Conservation (phyloP, 441 rosid species). For the Euphorbia celastroides region DNA sequence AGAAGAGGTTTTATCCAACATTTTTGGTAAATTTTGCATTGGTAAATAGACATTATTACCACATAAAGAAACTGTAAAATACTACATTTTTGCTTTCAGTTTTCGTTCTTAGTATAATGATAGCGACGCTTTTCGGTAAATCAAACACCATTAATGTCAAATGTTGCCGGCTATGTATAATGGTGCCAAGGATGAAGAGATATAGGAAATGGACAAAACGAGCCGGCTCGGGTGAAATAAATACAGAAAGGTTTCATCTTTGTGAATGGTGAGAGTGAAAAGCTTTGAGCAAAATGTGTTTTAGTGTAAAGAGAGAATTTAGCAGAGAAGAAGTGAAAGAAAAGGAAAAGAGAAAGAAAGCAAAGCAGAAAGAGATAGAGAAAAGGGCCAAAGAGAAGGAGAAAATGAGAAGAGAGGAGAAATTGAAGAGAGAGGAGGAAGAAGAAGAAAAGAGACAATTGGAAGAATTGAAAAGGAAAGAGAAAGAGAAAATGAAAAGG, state of each 20-base stretch:
- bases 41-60: constrained; percentile 67
- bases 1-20: constrained; percentile 73
- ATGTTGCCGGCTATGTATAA: neutral
- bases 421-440: constrained; percentile 5
- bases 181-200: constrained; percentile 5
- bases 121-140: neutral
- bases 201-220: neutral
- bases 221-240: neutral
- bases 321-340: constrained; percentile 26
- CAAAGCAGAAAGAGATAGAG: constrained; percentile 18
- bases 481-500: neutral
- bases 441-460: no score
- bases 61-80: no score
- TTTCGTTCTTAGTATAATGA: neutral
- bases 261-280: neutral
- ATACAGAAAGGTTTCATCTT: neutral
- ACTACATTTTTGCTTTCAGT: neutral
- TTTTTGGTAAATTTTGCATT: constrained; percentile 78
- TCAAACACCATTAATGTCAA: neutral
- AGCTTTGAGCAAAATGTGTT: constrained; percentile 20
- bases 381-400: constrained; percentile 7
- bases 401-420: constrained; percentile 6
- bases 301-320: constrained; percentile 20
- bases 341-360: constrained; percentile 23
- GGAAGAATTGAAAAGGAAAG: constrained; percentile 3